Conservation (phyloP, 768 basidiomycete species). For the Ramaria sp. region DNA sequence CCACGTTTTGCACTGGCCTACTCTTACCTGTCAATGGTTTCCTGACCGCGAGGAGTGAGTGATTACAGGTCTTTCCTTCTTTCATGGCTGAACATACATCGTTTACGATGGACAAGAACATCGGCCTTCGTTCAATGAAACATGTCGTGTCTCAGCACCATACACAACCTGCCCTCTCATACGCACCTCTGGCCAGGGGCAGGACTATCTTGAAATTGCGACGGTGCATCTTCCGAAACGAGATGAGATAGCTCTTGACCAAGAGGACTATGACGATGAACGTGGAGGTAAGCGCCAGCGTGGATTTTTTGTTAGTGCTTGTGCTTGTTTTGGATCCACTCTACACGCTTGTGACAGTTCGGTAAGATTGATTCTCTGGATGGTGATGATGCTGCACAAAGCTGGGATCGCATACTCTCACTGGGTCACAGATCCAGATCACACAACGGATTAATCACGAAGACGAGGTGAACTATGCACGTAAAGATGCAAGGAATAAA, state of each 20-base stretch:
- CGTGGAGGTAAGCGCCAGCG: constrained; percentile 39
- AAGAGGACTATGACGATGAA: constrained; percentile 79
- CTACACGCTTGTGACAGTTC: too few species aligned
- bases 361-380: too few species aligned
- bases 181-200: constrained; percentile 89
- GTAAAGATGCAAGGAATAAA: too few species aligned
- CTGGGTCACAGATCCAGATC: constrained; percentile 72
- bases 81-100: not conserved
- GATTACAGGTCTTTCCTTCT: not conserved
- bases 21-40: constrained; percentile 97
- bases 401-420: constrained; percentile 81
- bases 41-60: constrained; percentile 90
- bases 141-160: constrained; percentile 37
- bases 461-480: constrained; percentile 92
- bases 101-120: not conserved
- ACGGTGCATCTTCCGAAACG: constrained; percentile 88
- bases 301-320: not conserved
- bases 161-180: constrained; percentile 93
- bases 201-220: constrained; percentile 94
- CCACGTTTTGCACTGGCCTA: constrained; percentile 97
- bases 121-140: not conserved
- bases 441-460: constrained; percentile 92
- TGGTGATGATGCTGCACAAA: constrained; percentile 29
- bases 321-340: too few species aligned
- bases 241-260: constrained; percentile 56